Conservation (phyloP, 1,139 yeast species). For the Candida pseudoviswanathii region DNA sequence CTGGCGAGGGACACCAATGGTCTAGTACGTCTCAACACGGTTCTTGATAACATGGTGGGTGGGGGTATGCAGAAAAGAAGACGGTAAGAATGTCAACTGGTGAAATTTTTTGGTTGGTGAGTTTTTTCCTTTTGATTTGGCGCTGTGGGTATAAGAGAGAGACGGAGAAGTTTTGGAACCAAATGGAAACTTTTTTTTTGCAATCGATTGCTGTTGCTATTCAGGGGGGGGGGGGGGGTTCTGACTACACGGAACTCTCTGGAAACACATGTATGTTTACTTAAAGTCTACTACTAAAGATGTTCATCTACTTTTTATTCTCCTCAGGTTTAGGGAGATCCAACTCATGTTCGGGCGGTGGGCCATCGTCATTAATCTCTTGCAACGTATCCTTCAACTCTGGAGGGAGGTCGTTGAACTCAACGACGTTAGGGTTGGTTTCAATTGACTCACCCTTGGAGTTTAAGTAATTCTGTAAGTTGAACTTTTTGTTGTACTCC, state of each 20-base stretch:
- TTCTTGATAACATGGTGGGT: slow-evolving; percentile 3
- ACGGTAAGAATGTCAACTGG: neutral
- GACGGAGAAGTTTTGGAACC: neutral
- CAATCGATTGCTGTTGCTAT: neutral
- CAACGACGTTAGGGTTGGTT: slow-evolving; percentile 61
- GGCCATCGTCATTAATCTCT: slow-evolving; percentile 58
- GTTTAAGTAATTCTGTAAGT: slow-evolving; percentile 76
- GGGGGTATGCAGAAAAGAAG: neutral
- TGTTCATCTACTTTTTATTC: neutral
- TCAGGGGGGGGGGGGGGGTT: neutral
- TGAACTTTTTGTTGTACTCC: slow-evolving; percentile 64
- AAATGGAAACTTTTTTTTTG: slow-evolving; percentile 1
- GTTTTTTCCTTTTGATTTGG: neutral
- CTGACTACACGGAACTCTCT: neutral
- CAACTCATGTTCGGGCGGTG: slow-evolving; percentile 32
- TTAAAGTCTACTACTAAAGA: neutral
- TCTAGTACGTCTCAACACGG: neutral
- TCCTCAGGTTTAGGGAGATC: slow-evolving; percentile 18
- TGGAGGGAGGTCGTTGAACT: slow-evolving; percentile 74
- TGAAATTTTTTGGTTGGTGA: too few relatives aligned
- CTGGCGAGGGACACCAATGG: neutral
- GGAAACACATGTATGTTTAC: neutral
- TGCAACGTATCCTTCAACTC: slow-evolving; percentile 56
- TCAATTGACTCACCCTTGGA: slow-evolving; percentile 77
- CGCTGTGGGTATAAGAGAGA: neutral